These are phyloP conservation scores for Ailanthus altissimus DNA, from an alignment of 345 rosid species.

Conservation along the genomic window DNA sequence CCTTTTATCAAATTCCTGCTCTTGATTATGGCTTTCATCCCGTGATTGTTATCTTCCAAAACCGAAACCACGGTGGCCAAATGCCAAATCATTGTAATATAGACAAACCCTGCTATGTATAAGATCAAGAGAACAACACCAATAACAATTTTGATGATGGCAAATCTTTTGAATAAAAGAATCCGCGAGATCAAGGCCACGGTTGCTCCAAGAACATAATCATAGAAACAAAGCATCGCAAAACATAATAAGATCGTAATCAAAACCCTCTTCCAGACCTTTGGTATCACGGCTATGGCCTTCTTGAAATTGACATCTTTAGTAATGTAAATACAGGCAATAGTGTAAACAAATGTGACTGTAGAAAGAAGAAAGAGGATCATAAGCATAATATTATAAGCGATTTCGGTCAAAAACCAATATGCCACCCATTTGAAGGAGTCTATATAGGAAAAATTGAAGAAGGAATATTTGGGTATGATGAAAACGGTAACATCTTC, in stretches of 20 bases:
- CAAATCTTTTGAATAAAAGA: not conserved
- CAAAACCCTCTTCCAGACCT: slow-evolving; percentile 56
- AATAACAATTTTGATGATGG: not conserved
- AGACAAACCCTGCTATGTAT: slow-evolving; percentile 38
- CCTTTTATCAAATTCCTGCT: slow-evolving; percentile 45
- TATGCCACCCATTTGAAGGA: slow-evolving; percentile 31
- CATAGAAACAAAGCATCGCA: slow-evolving; percentile 27
- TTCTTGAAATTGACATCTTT: slow-evolving; percentile 38
- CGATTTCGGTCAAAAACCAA: slow-evolving; percentile 31
- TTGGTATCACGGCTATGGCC: slow-evolving; percentile 42
- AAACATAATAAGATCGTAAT: slow-evolving; percentile 46
- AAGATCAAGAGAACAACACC: not conserved
- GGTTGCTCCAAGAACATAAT: slow-evolving; percentile 18
- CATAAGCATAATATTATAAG: slow-evolving; percentile 35
- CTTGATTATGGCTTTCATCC: slow-evolving; percentile 47
- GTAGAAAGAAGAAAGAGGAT: slow-evolving; percentile 47
- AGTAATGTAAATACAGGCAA: slow-evolving; percentile 47
- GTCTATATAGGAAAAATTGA: slow-evolving; percentile 17
- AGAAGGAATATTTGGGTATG: slow-evolving; percentile 14
- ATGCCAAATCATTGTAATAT: slow-evolving; percentile 50
- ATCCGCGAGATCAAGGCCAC: slow-evolving; percentile 16
- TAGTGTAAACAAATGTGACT: slow-evolving; percentile 46
- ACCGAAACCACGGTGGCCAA: slow-evolving; percentile 55
- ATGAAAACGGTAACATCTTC: slow-evolving; percentile 2
- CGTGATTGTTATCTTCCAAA: slow-evolving; percentile 38